phyloP scores from a whole-genome alignment of 192 early-diverging fungal species.

The Nowakowskiella sp. region DNA sequence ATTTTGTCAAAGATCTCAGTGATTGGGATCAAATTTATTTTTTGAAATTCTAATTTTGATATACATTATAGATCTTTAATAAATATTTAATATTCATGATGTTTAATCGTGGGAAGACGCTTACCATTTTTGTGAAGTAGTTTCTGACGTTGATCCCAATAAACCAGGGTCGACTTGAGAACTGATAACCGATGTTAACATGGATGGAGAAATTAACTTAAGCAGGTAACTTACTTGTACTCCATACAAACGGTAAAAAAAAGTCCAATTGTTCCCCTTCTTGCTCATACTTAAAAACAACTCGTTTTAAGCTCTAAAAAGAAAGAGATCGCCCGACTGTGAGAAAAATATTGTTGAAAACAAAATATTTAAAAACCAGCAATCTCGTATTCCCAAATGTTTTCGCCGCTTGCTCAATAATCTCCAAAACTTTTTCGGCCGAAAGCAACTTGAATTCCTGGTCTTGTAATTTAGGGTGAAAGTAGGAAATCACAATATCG shows the following conservation, averaged over 20 bases:
- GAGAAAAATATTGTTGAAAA: not conserved
- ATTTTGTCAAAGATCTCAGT: no score
- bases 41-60: no score
- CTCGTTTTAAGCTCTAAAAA: constrained; percentile 51
- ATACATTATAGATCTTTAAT: no score
- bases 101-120: no score
- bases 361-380: constrained; percentile 6
- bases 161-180: no score
- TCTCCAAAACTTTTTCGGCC: constrained; percentile 49
- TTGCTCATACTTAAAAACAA: constrained; percentile 66
- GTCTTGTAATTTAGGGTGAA: constrained; percentile 51
- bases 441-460: constrained; percentile 57
- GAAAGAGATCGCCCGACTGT: no score
- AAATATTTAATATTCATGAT: no score
- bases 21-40: no score
- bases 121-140: no score
- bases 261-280: constrained; percentile 48
- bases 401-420: constrained; percentile 56
- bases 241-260: constrained; percentile 66
- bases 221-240: constrained; percentile 23
- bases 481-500: constrained; percentile 53
- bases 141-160: no score
- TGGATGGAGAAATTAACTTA: no score
- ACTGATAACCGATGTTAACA: no score
- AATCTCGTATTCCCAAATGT: constrained; percentile 48